A percentile compares a stretch with the other conserved stretches of the same genome.
These are phyloP conservation scores for Xerocomellus intermedius DNA, from an alignment of 768 basidiomycete species.

Conservation along the genomic window DNA sequence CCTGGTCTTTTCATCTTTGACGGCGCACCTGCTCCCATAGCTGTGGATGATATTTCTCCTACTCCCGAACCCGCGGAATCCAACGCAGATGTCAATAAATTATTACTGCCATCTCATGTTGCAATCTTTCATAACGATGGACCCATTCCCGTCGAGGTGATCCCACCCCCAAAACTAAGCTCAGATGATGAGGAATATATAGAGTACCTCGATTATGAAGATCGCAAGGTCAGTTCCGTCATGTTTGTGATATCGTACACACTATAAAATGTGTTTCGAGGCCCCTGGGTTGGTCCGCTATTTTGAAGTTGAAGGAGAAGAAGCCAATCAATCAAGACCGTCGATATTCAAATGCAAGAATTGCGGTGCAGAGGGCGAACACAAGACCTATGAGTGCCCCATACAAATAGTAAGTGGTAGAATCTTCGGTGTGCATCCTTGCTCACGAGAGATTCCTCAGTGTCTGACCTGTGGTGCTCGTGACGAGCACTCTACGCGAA, in stretches of 20 bases:
- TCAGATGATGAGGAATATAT: conserved; percentile 66
- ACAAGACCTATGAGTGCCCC: conserved; percentile 66
- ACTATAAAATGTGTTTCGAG: conserved; percentile 30
- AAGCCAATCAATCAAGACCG: conserved; percentile 38
- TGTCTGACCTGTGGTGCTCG: conserved; percentile 80
- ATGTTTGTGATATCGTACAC: not conserved
- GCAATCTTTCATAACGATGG: conserved; percentile 41
- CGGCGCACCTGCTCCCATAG: conserved; percentile 38
- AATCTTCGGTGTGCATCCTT: not conserved
- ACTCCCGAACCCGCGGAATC: conserved; percentile 14
- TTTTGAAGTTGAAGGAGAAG: conserved; percentile 51
- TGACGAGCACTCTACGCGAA: conserved; percentile 74
- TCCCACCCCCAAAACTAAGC: conserved; percentile 40
- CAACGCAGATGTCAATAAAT: conserved; percentile 14
- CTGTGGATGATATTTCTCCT: conserved; percentile 16
- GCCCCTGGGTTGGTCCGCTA: conserved; percentile 56
- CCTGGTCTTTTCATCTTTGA: conserved; percentile 51
- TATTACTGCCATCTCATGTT: conserved; percentile 73
- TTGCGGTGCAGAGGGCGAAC: conserved; percentile 73
- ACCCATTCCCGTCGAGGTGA: conserved; percentile 44
- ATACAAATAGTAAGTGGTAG: conserved; percentile 59
- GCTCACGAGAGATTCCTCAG: conserved; percentile 35
- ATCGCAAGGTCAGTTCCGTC: conserved; percentile 46
- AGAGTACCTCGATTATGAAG: conserved; percentile 75
- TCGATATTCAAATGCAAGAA: conserved; percentile 66